A percentile compares a stretch with the other conserved stretches of the same genome.
phyloP scores from a whole-genome alignment of 2,329 filamentous ascomycete species.

The Fusarium nanum region DNA sequence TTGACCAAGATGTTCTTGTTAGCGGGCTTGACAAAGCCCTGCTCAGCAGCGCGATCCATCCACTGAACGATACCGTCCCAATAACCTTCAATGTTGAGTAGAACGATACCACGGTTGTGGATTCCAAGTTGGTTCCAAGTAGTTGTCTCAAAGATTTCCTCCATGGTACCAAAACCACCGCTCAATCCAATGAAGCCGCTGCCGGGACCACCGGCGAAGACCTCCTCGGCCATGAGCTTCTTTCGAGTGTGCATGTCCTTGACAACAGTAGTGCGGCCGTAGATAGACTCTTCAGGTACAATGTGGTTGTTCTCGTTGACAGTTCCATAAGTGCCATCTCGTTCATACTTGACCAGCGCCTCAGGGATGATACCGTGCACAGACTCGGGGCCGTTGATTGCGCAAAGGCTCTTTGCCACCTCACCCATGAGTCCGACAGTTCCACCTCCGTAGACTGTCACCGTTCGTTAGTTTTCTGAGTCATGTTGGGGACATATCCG shows the following conservation, averaged over 20 bases:
- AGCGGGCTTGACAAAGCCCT: constrained; percentile 78
- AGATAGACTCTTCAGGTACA: constrained; percentile 73
- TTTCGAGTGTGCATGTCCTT: constrained; percentile 97
- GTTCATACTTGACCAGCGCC: constrained; percentile 84
- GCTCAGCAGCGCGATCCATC: constrained; percentile 79
- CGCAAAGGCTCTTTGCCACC: constrained; percentile 85
- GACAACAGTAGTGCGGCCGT: constrained; percentile 88
- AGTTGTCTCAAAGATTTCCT: constrained; percentile 91
- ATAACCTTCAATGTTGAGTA: constrained; percentile 90
- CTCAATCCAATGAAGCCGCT: constrained; percentile 89
- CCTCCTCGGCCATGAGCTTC: constrained; percentile 89
- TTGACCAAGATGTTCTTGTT: constrained; percentile 84
- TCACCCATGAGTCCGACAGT: constrained; percentile 97
- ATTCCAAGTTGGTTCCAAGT: constrained; percentile 99
- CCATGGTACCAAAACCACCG: constrained; percentile 93
- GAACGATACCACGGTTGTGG: constrained; percentile 80
- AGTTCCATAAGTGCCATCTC: constrained; percentile 66
- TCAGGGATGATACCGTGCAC: constrained; percentile 96
- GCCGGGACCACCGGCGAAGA: constrained; percentile 82
- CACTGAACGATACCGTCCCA: constrained; percentile 89
- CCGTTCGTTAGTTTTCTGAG: constrained; percentile 16
- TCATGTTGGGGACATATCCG: background rate
- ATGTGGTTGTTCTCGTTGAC: constrained; percentile 62
- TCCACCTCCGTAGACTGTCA: constrained; percentile 88
- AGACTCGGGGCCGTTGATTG: constrained; percentile 79